Percentiles rank a stretch among this genome's conserved stretches.
Conservation (phyloP, 345 rosid genomes). For the Gossypium stocksii region DNA sequence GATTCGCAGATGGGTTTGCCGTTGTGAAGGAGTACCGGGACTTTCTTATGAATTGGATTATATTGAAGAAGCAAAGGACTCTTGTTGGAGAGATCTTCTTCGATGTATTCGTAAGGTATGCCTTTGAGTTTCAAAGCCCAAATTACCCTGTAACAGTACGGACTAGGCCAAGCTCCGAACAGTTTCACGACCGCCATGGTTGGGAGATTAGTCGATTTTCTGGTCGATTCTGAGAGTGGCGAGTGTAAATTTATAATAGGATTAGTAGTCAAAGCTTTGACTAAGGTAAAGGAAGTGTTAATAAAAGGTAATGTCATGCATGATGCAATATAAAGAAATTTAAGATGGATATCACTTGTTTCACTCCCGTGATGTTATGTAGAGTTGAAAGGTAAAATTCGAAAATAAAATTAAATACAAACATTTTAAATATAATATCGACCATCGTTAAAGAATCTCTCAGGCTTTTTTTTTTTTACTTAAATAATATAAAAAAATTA, state of each 20-base stretch:
- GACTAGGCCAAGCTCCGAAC: slow-evolving; percentile 25
- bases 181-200: slow-evolving; percentile 26
- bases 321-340: too few relatives aligned
- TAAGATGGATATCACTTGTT: too few relatives aligned
- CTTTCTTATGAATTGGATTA: slow-evolving; percentile 28
- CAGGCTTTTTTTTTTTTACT: too few relatives aligned
- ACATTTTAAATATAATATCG: too few relatives aligned
- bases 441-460: too few relatives aligned
- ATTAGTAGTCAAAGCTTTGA: too few relatives aligned
- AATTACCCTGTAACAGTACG: slow-evolving; percentile 22
- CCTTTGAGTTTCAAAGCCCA: slow-evolving; percentile 34
- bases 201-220: neutral
- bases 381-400: too few relatives aligned
- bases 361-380: too few relatives aligned
- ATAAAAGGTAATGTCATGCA: too few relatives aligned
- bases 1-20: slow-evolving; percentile 33
- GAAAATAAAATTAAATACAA: too few relatives aligned
- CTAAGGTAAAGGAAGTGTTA: too few relatives aligned
- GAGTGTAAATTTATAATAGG: neutral
- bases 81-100: slow-evolving; percentile 31
- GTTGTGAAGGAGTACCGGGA: slow-evolving; percentile 37
- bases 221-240: neutral
- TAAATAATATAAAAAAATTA: too few relatives aligned
- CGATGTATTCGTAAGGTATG: slow-evolving; percentile 22
- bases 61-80: slow-evolving; percentile 26